phyloP scores from a whole-genome alignment of 2,329 filamentous ascomycete species.

The Gaeumannomyces tritici region DNA sequence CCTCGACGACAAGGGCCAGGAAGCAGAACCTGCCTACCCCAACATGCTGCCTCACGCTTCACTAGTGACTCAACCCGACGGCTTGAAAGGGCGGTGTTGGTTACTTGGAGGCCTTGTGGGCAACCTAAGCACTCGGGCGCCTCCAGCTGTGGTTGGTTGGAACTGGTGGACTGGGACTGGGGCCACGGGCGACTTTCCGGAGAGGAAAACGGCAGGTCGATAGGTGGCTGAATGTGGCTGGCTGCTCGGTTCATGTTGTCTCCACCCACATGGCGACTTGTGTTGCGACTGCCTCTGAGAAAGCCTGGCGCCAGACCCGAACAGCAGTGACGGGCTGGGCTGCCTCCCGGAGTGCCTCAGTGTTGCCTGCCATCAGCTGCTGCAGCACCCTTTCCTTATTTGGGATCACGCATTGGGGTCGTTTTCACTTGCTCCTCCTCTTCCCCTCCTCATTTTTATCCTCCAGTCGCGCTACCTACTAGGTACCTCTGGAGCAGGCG shows the following conservation, averaged over 20 bases:
- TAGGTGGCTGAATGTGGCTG: not conserved
- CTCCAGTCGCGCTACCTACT: not conserved
- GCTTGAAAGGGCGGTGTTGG: too few relatives aligned
- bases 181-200: too few relatives aligned
- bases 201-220: not conserved
- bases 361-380: not conserved
- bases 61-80: too few relatives aligned
- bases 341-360: not conserved
- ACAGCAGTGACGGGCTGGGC: not conserved
- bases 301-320: not conserved
- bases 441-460: not conserved
- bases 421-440: not conserved
- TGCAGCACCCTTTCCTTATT: not conserved
- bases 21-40: too few relatives aligned
- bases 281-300: not conserved
- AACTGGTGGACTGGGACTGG: too few relatives aligned
- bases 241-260: not conserved
- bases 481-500: not conserved
- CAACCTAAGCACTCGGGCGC: too few relatives aligned
- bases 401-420: not conserved
- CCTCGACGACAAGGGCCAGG: too few relatives aligned
- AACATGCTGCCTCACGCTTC: too few relatives aligned
- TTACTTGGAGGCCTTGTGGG: too few relatives aligned
- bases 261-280: not conserved
- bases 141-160: too few relatives aligned